Percentiles rank a stretch among this genome's conserved stretches.
These are phyloP conservation scores for Exophiala oligosperma DNA, from an alignment of 2,329 filamentous ascomycete species.

Conservation along the genomic window DNA sequence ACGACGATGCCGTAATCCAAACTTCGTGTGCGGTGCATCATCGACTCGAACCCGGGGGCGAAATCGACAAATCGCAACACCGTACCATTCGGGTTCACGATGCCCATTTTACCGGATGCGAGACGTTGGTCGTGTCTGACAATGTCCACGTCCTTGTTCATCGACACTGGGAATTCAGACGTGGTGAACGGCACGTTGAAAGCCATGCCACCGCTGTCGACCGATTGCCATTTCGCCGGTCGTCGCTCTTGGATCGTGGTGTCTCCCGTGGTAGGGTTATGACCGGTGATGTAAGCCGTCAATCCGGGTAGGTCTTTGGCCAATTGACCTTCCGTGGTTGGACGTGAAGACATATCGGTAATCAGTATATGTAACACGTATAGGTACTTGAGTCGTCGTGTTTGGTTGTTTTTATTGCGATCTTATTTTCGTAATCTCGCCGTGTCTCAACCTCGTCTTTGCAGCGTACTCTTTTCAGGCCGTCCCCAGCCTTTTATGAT, in stretches of 20 bases:
- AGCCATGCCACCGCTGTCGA: conserved; percentile 14
- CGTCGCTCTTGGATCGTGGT: conserved; percentile 14
- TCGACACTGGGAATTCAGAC: conserved; percentile 14
- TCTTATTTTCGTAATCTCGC: too few relatives aligned
- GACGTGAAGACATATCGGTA: conserved; percentile 10
- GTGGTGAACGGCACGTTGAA: conserved; percentile 9
- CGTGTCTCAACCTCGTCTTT: too few relatives aligned
- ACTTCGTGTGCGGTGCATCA: conserved; percentile 56
- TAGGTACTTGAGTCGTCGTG: too few relatives aligned
- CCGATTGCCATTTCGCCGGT: conserved; percentile 13
- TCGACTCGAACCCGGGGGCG: conserved; percentile 40
- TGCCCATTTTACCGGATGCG: conserved; percentile 5
- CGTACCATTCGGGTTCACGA: conserved; percentile 13
- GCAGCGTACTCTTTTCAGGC: neutral
- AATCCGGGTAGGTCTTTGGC: conserved; percentile 11
- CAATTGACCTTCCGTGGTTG: conserved; percentile 12
- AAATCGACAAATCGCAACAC: conserved; percentile 44
- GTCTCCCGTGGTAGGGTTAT: conserved; percentile 5
- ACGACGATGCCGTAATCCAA: conserved; percentile 57
- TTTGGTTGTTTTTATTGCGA: too few relatives aligned
- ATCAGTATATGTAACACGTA: too few relatives aligned
- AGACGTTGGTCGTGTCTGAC: conserved; percentile 8
- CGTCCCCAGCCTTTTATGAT: neutral
- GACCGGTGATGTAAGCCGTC: conserved; percentile 14
- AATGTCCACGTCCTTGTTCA: conserved; percentile 15